phyloP scores from a whole-genome alignment of 1,139 yeast genomes.

The Suhomyces taliae region DNA sequence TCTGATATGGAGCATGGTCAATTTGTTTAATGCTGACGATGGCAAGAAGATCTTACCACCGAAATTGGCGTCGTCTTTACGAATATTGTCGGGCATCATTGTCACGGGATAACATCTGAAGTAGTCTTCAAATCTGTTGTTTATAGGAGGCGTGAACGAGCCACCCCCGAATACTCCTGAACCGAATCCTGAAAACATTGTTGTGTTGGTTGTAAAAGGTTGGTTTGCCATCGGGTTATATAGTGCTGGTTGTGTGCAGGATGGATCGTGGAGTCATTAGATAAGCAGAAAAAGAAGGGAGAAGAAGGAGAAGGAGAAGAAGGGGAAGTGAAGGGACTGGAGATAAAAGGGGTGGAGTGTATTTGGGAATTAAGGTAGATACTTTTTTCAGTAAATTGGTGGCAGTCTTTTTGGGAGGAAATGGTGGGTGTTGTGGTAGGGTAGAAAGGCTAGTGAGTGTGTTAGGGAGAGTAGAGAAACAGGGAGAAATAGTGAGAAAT shows the following conservation, averaged over 20 bases:
- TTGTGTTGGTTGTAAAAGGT: neutral
- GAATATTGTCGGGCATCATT: constrained; percentile 81
- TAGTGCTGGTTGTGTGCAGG: neutral
- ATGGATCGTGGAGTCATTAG: neutral
- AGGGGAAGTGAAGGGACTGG: neutral
- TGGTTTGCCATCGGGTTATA: constrained; percentile 1
- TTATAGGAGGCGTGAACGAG: constrained; percentile 31
- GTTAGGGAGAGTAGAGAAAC: no score
- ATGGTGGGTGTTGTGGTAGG: no score
- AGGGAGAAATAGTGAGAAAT: no score
- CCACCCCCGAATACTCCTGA: constrained; percentile 41
- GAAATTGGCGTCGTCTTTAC: constrained; percentile 81
- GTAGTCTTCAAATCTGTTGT: constrained; percentile 63
- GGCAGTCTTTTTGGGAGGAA: no score
- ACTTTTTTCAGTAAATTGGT: no score
- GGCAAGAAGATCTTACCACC: constrained; percentile 98
- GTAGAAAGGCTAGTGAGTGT: no score
- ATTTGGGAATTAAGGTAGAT: no score
- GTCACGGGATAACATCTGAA: constrained; percentile 90
- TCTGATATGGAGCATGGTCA: constrained; percentile 82
- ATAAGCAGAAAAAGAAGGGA: neutral
- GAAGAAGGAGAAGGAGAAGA: neutral
- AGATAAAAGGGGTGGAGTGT: no score
- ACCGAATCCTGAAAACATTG: constrained; percentile 50
- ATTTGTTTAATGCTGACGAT: constrained; percentile 84